Conservation (phyloP, 1,284 basidiomycete species). For the Agroathelia rolfsii region DNA sequence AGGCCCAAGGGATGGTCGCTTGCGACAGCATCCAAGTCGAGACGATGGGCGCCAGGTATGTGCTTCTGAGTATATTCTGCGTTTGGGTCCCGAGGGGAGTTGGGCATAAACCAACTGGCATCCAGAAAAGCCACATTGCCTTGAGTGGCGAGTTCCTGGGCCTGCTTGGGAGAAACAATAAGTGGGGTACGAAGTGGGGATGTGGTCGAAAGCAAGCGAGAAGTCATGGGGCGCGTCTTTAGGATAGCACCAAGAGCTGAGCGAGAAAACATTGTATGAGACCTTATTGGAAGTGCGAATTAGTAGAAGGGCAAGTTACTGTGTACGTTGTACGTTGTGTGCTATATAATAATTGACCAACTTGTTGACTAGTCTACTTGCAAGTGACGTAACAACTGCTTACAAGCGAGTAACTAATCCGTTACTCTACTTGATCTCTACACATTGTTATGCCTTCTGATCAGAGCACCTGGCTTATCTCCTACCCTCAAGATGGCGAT, state of each 20-base stretch:
- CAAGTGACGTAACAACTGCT: too few relatives aligned
- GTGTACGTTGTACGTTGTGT: too few relatives aligned
- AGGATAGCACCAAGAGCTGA: too few relatives aligned
- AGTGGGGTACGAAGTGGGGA: slow-evolving; percentile 30
- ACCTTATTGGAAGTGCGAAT: too few relatives aligned
- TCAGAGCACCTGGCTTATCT: slow-evolving; percentile 75
- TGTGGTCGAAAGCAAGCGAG: too few relatives aligned
- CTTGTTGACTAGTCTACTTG: too few relatives aligned
- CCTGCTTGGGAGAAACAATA: slow-evolving; percentile 40
- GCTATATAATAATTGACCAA: too few relatives aligned
- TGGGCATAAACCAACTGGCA: slow-evolving; percentile 86
- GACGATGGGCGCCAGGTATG: slow-evolving; percentile 67
- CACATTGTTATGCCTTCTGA: slow-evolving; percentile 70
- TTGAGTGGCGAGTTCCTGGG: slow-evolving; percentile 27
- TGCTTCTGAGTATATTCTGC: slow-evolving; percentile 61
- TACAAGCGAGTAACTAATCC: too few relatives aligned
- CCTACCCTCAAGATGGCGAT: slow-evolving; percentile 68
- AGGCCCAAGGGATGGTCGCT: slow-evolving; percentile 63
- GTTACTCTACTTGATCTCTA: too few relatives aligned
- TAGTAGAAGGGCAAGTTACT: too few relatives aligned
- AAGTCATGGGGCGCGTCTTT: too few relatives aligned
- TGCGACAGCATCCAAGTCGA: slow-evolving; percentile 79
- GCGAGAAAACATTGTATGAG: too few relatives aligned
- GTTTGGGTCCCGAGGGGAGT: slow-evolving; percentile 52
- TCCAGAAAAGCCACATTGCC: slow-evolving; percentile 51